Evolutionary conservation across 345 rosid species (phyloP), one percentile per base, ranked within the genome.

Genomic region (Balakata baccata): DNA sequence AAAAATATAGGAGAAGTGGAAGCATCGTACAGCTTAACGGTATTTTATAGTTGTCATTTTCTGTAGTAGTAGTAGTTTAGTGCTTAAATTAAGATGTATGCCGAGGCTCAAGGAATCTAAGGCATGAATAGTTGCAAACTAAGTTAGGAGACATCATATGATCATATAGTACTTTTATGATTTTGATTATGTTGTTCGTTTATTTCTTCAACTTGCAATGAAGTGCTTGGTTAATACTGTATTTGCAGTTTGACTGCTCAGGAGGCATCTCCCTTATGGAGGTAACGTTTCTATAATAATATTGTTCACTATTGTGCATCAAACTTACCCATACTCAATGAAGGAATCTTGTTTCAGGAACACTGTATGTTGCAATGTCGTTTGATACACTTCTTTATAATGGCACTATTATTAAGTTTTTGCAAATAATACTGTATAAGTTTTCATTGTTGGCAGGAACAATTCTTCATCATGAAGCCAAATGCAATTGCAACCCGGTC

Each of bases 21-120:
- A 85, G 98, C 98, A 49, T 95, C 98, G 6, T 95, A 91, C 74
- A 88, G 97, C 86, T 87, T 95, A 84, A 87, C 92, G 88, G 98
- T 94, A 87, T 11, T 25, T 49, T 38, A 7, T 29, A 10, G 47
- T 17, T 61, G 12, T 53, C 20, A 72, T 69, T 11, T 52, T 72
- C 49, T 54, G 10, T 64, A 41, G 18, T 54, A 58, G 38, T 37
- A 29, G 46, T 37, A n/a, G 38, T n/a, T n/a, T n/a, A 68, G 49
- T 16, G 14, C 25, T 46, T 25, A 17, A 54, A 68, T 61, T 69
- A 63, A 49, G 49, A 56, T 20, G 17, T 45, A 11, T 18, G 10
- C 16, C 59, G 73, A 51, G 68, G 73, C 56, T 41, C 23, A 51
- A 10, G 18, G 61, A 78, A 13, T 64, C 11, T 8, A 62, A 29